A percentile compares a stretch with the other conserved stretches of the same genome.
Conservation (phyloP, 345 rosid species). For the Adansonia digitata region DNA sequence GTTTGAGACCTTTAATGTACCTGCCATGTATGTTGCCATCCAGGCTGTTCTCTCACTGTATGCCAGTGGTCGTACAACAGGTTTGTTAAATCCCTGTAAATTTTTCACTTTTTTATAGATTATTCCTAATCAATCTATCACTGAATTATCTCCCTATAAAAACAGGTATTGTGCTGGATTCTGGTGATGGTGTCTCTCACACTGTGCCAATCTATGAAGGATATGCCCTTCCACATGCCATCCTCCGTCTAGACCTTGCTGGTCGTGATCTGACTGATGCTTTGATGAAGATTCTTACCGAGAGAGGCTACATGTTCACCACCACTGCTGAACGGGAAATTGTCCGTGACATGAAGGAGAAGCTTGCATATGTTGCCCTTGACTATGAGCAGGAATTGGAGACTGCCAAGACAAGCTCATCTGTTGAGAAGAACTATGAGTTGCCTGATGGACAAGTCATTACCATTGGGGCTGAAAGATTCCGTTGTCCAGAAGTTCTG, state of each 20-base stretch:
- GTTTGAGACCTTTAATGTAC: conserved; percentile 90
- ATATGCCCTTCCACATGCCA: conserved; percentile 22
- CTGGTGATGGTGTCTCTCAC: conserved; percentile 23
- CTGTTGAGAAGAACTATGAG: conserved; percentile 65
- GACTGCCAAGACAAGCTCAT: conserved; percentile 57
- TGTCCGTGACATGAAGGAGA: conserved; percentile 86
- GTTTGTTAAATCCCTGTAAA: background rate
- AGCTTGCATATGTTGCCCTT: conserved; percentile 54
- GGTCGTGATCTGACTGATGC: conserved; percentile 40
- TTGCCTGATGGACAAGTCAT: conserved; percentile 62
- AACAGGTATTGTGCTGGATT: conserved; percentile 19
- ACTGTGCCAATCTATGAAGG: conserved; percentile 24
- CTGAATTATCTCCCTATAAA: background rate
- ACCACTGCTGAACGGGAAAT: conserved; percentile 84
- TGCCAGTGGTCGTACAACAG: conserved; percentile 24
- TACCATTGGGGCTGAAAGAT: conserved; percentile 67
- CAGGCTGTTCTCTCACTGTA: conserved; percentile 59
- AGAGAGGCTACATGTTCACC: conserved; percentile 53
- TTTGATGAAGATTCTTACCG: conserved; percentile 37
- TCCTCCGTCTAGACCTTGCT: conserved; percentile 28
- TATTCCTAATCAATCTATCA: background rate
- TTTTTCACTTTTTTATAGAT: background rate
- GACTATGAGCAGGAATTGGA: conserved; percentile 64
- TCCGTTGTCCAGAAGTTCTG: conserved; percentile 62
- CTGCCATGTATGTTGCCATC: conserved; percentile 91